Evolutionary conservation across 352 stramenopile genomes (phyloP), one percentile per base, ranked within the genome.

Genomic region (Phytophthora palmivora): DNA sequence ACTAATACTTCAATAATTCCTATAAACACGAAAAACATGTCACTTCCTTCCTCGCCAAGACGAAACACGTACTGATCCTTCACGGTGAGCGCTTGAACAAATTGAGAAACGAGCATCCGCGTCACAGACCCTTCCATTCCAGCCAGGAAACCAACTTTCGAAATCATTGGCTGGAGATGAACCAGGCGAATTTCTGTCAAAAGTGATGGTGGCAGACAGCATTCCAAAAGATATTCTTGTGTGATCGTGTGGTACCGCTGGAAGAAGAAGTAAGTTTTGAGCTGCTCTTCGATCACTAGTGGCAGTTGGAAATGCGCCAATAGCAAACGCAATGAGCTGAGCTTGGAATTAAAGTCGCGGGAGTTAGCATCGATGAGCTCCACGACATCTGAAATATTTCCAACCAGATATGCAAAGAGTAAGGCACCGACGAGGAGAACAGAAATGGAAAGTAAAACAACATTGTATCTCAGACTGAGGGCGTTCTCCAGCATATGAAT

Each of bases 251-350:
- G 75, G 32, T 81, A 83, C 2, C 72, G 68, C 46, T 82, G 67
- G 45, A 89, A 92, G 22, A 92, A 88, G 32, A 82, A 87, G 37
- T 82, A 89, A 0, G 72, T 87, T 58, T 92, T 87, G 18, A 92
- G 65, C 22, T 84, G 82, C 47, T 75, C 63, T 34, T 87, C 54
- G 7, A 90, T 74, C 6, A 67, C 21, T 1, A 45, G 33, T 8
- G 80, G 74, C 1, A 92, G 47, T 11, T 68, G 56, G 41, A 90
- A 92, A 51, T 90, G 82, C 0, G 36, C 33, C 4, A 89, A 43
- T 4, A 92, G 56, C n/a, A 83, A 75, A 0, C 83, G 70, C 6
- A 92, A 42, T 0, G 78, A 86, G 24, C 68, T 74, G n/a, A 92
- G 42, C 14, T 88, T 82, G 5, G 53, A 44, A 22, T 86, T 88